Evolutionary conservation across 305 asterid genomes (phyloP), one percentile per base, ranked within the genome.

Genomic region (Nicotiana rustica): DNA sequence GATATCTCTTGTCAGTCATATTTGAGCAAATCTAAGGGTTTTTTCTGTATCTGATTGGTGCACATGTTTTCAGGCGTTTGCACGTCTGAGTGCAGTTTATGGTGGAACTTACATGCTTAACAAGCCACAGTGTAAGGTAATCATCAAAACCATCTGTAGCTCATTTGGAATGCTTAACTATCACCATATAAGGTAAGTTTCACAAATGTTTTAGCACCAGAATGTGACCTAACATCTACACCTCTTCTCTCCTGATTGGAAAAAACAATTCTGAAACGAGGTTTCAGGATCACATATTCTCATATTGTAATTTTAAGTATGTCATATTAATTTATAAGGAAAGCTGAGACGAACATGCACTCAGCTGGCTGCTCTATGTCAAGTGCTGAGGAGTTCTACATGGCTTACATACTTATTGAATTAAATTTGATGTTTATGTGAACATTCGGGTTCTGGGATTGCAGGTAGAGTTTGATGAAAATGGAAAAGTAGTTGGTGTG

Each of bases 41-140:
- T 75, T 75, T 52, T 60, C 64, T 14, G 65, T 75, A 75, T 52
- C 4, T 75, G 65, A 75, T 75, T 52, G 47, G n/a, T 49, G 64
- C 12, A 6, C 47, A 76, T 76, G 78, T 80, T 67, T 82, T 71
- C 91, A 96, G 99, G 98, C 98, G 41, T 96, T 96, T 89, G 98
- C 98, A 52, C 98, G 99, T 70, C 93, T 96, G 19, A 94, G 99
- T 86, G 98, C 98, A 78, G 99, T 96, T 86, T 94, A 96, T 86
- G 99, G 98, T 25, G 99, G 99, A 80, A 93, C 97, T 29, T 96
- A 96, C 92, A 96, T 96, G 99, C 94, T 96, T 77, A 94, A 91
- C 92, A 96, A 94, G 91, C 97, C 99, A 33, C 88, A 93, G 69
- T 96, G 99, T 81, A 91, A 93, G 99, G 98, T 93, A 88, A 86